phyloP scores from a whole-genome alignment of 305 asterid species.

The Fraxinus sp. region DNA sequence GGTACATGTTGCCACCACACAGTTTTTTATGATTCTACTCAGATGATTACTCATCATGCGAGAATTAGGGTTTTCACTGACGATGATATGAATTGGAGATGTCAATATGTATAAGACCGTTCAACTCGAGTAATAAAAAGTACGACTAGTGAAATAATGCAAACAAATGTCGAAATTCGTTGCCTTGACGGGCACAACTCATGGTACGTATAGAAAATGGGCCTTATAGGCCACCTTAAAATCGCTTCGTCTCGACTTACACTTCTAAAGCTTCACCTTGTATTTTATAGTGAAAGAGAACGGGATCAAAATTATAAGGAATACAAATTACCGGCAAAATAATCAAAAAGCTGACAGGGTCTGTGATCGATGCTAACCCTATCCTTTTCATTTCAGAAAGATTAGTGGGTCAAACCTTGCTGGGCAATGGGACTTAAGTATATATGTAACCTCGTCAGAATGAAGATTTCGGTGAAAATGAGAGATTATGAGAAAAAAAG shows the following conservation, averaged over 20 bases:
- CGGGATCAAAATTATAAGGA: background rate
- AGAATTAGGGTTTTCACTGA: background rate
- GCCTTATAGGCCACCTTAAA: background rate
- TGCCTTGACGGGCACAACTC: background rate
- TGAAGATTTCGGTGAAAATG: slow-evolving; percentile 34
- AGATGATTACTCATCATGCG: background rate
- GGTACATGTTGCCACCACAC: slow-evolving; percentile 25
- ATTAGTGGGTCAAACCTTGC: slow-evolving; percentile 55
- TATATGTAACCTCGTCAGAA: slow-evolving; percentile 27
- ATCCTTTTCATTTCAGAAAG: slow-evolving; percentile 48
- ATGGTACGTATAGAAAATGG: background rate
- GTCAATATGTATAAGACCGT: background rate
- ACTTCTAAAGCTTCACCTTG: background rate
- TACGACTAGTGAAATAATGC: background rate
- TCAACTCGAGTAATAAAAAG: background rate
- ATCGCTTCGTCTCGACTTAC: background rate
- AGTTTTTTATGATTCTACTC: slow-evolving; percentile 5
- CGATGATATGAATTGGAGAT: background rate
- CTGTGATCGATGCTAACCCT: slow-evolving; percentile 24
- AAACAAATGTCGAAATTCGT: background rate
- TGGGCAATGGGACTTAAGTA: slow-evolving; percentile 34
- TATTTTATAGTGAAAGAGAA: background rate
- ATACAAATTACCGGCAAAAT: background rate
- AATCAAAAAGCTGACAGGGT: slow-evolving; percentile 27
- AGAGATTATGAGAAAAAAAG: slow-evolving; percentile 18